These are phyloP conservation scores for Leonotis leonurus DNA, from an alignment of 257 asterid genomes.

Conservation along the genomic window DNA sequence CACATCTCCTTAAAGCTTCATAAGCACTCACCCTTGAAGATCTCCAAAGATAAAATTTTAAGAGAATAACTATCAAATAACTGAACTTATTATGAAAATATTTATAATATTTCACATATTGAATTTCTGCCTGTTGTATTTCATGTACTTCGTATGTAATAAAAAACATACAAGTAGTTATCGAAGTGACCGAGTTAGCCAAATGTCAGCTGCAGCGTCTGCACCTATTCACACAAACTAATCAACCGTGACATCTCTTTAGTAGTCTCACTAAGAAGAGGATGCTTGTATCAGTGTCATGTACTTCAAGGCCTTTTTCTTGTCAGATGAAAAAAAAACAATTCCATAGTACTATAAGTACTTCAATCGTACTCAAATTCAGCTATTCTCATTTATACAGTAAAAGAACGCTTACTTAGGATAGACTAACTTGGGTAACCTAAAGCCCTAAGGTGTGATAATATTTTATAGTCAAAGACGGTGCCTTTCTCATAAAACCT, in stretches of 20 bases:
- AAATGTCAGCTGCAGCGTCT: not conserved
- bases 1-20: not conserved
- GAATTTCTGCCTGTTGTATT: not conserved
- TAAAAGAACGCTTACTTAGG: not conserved
- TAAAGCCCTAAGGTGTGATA: not conserved
- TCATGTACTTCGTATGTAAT: not conserved
- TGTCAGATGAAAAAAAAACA: not conserved
- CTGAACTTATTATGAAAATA: not conserved
- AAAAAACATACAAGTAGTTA: not conserved
- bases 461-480: not conserved
- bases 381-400: not conserved
- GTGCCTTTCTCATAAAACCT: not conserved
- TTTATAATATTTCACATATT: not conserved
- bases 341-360: not conserved
- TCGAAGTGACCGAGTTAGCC: not conserved
- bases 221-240: not conserved
- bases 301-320: not conserved
- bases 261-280: not conserved
- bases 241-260: not conserved
- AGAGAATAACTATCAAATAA: not conserved
- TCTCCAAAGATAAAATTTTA: not conserved
- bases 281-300: not conserved
- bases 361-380: not conserved
- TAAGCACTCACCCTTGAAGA: not conserved
- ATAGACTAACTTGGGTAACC: not conserved